Conservation (phyloP, 2,329 filamentous ascomycete genomes). For the Cordyceps cicadae region DNA sequence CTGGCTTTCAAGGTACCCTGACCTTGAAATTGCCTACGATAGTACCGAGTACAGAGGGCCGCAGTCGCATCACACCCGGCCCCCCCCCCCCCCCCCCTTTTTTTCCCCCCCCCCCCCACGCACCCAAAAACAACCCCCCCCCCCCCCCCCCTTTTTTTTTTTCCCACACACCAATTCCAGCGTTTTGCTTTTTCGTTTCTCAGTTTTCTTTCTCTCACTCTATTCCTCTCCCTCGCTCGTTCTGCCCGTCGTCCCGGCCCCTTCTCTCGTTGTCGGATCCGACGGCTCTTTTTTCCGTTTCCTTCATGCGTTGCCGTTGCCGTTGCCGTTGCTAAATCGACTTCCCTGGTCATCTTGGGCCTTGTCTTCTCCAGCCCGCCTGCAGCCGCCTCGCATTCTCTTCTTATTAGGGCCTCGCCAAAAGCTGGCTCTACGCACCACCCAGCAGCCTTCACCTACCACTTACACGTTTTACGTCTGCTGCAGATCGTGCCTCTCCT, state of each 20-base stretch:
- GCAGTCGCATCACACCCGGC: background rate
- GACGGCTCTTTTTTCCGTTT: background rate
- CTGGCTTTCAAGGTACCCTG: too few species aligned
- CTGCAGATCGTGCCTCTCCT: background rate
- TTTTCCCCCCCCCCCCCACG: background rate
- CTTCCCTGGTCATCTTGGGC: background rate
- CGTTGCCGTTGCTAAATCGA: background rate
- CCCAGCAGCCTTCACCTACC: background rate
- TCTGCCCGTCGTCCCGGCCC: background rate
- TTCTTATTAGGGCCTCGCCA: background rate
- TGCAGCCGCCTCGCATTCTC: background rate
- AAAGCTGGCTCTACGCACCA: background rate
- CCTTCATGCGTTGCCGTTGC: background rate
- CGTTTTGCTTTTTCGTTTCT: constrained; percentile 6
- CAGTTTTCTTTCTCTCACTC: background rate
- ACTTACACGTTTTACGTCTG: constrained; percentile 4
- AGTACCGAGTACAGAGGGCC: background rate
- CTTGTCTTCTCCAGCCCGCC: background rate
- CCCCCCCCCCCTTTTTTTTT: background rate
- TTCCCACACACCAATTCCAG: background rate
- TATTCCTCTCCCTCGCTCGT: background rate
- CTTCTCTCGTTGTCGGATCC: background rate
- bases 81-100: background rate
- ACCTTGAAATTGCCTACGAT: background rate
- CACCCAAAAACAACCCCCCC: background rate